A percentile compares a stretch with the other conserved stretches of the same genome.
Evolutionary conservation across 352 stramenopile species (phyloP).

Genomic region (Pythium sukuiense): DNA sequence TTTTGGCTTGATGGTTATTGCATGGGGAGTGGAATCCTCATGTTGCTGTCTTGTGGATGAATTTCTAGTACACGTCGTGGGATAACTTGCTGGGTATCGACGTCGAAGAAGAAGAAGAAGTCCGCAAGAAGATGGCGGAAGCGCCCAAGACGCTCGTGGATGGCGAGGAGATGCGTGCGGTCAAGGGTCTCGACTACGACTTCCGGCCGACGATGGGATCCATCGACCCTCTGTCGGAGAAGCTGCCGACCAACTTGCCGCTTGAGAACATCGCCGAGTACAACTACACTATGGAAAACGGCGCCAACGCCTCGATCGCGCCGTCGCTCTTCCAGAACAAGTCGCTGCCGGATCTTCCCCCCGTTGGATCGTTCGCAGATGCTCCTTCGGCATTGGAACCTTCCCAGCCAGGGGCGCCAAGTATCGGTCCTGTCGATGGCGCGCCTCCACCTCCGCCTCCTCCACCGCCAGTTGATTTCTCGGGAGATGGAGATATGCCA

Average conservation of each 20-base stretch:
- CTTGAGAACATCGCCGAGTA: conserved; percentile 81
- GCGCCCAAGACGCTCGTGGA: conserved; percentile 80
- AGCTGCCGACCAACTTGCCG: conserved; percentile 75
- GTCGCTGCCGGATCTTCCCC: conserved; percentile 62
- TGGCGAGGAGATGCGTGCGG: conserved; percentile 71
- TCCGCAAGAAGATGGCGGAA: conserved; percentile 76
- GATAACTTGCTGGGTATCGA: conserved; percentile 85
- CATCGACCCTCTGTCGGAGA: conserved; percentile 71
- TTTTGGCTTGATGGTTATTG: background rate
- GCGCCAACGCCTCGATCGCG: conserved; percentile 62
- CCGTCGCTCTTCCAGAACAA: conserved; percentile 86
- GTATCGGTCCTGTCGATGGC: conserved; percentile 65
- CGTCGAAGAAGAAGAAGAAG: conserved; percentile 87
- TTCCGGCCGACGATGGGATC: conserved; percentile 70
- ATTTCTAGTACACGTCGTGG: conserved; percentile 79
- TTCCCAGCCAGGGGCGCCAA: conserved; percentile 30
- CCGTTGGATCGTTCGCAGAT: conserved; percentile 62
- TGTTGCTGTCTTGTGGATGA: background rate
- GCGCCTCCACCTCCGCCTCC: conserved; percentile 63
- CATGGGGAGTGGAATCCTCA: background rate
- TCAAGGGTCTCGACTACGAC: conserved; percentile 77
- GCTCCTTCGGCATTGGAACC: conserved; percentile 67
- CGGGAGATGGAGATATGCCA: conserved; percentile 36
- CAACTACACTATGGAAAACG: conserved; percentile 63
- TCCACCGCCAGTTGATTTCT: conserved; percentile 57